Base-by-base conservation (phyloP, 192 early-diverging fungal species). In the Phlyctochytrium arcticum region DNA sequence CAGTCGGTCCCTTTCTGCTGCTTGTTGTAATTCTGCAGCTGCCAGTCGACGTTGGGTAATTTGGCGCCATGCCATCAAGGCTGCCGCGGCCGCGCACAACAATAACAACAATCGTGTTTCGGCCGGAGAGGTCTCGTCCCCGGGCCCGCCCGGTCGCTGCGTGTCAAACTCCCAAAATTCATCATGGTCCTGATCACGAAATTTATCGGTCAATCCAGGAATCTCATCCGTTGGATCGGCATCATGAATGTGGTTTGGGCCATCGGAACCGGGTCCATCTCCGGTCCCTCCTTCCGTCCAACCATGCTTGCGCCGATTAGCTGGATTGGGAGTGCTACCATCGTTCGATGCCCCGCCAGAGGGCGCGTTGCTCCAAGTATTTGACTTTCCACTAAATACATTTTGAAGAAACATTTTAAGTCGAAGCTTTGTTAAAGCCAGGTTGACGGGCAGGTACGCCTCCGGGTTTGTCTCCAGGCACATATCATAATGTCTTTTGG, bases 401-500 rank as follows among this genome's bases (percentile, higher is more conserved):
- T 47, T 54, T 7, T 30, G 19, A 47, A 48, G 54, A 6, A 54
- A 10, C 59, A 58, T 60, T 61, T 87, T 84, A 12, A 82, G 32
- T 54, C 76, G 69, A 60, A 96, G 73, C 9, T 91, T 85, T 24
- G 81, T 69, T 56, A 98, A 75, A 23, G 94, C 90, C 2, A 90
- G 65, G 26, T 79, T 85, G 1, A 86, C 88, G 0, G 93, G 88
- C 19, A 98, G 66, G 42, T 86, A 88, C 0, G 90, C 90, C 23
- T 84, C 82, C n/a, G 82, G 85, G 67, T 95, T 94, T 31, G 84
- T 86, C 6, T 77, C 72, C 5, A 95, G 69, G n/a, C 89, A 79
- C 48, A 68, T 69, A 74, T 98, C 96, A 69, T 97, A 98, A 72
- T 83, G 90, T 36, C 94, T 84, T 73, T 97, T 97, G 15, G 96